phyloP scores from a whole-genome alignment of 768 basidiomycete genomes.

The Filobasidium floriforme region DNA sequence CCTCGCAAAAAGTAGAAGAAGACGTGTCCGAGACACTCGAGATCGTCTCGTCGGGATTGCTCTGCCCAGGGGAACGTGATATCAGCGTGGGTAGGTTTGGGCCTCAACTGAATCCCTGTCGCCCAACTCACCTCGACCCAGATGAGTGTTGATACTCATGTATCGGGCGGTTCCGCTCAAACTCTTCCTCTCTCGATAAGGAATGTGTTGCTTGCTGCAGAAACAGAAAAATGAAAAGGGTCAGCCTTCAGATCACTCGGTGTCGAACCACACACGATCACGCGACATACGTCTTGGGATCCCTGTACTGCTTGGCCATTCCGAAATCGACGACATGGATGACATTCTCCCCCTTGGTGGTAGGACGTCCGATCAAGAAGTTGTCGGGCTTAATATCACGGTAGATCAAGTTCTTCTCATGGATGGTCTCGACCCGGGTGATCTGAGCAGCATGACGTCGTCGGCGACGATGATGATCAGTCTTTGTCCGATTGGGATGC shows the following conservation, averaged over 20 bases:
- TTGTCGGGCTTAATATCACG: conserved; percentile 99
- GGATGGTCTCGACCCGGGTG: conserved; percentile 90
- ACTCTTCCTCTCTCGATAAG: conserved; percentile 95
- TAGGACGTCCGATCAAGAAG: conserved; percentile 90
- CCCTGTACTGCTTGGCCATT: conserved; percentile 99
- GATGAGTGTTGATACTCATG: conserved; percentile 99
- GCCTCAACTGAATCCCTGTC: not conserved
- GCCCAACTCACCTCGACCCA: conserved; percentile 71
- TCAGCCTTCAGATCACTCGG: no score
- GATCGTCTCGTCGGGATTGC: conserved; percentile 83
- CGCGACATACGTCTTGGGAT: conserved; percentile 68
- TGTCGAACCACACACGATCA: no score
- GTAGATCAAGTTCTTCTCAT: conserved; percentile 99
- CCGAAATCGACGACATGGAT: conserved; percentile 86
- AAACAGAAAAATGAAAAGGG: not conserved
- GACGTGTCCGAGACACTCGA: conserved; percentile 98
- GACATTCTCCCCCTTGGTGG: conserved; percentile 75
- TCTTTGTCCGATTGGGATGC: no score
- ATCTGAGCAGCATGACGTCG: conserved; percentile 52
- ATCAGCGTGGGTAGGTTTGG: not conserved
- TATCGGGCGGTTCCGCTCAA: conserved; percentile 95
- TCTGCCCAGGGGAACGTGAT: conserved; percentile 33
- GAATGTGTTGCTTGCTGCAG: conserved; percentile 83
- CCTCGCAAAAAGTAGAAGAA: conserved; percentile 99
- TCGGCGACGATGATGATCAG: no score